Evolutionary conservation across 2,329 filamentous ascomycete species (phyloP), one percentile per base, ranked within the genome.

Genomic region (Hymenoscyphus salicellus): DNA sequence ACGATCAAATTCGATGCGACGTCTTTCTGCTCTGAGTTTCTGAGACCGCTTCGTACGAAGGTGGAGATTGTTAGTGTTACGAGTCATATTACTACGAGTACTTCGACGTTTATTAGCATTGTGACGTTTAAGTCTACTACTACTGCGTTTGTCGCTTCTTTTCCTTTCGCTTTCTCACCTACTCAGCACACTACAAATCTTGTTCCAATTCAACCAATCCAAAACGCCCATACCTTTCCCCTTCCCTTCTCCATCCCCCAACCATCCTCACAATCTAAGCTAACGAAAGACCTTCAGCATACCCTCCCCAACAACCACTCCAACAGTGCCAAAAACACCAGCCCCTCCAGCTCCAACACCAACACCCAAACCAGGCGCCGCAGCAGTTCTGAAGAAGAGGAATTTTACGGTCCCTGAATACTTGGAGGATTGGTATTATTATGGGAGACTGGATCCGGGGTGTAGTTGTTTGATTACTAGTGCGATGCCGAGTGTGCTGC

Each of bases 401-500:
- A 61, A 61, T 30, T 67, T 63, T 43, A 67, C 65, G 5, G 65
- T 67, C 1, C 65, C 65, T 1, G 58, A 67, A 10, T 67, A 65
- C 38, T 43, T 67, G 28, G 61, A 62, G 23, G 58, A 36, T 4
- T 67, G 65, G 65, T 67, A 67, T 52, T 67, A 33, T 33, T 67
- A 67, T 43, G 65, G 65, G 2, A 30, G 63, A 8, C 14, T 67
- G 7, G 60, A 65, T 43, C 63, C 63, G 1, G 65, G 63, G 7
- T 67, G 65, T 26, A 65, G 63, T 23, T 67, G 65, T 55, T 63
- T 67, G 10, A 67, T 67, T 30, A 67, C 65, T 5, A 62, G 58
- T 7, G 65, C 65, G 16, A 41, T 38, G 20, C 61, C 63, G 5
- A 62, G 58, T 7, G 32, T 65, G 16, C 20, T 58, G 1, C 33